Evolutionary conservation across 345 rosid genomes (phyloP).

Genomic region (Odontarrhena argentea): DNA sequence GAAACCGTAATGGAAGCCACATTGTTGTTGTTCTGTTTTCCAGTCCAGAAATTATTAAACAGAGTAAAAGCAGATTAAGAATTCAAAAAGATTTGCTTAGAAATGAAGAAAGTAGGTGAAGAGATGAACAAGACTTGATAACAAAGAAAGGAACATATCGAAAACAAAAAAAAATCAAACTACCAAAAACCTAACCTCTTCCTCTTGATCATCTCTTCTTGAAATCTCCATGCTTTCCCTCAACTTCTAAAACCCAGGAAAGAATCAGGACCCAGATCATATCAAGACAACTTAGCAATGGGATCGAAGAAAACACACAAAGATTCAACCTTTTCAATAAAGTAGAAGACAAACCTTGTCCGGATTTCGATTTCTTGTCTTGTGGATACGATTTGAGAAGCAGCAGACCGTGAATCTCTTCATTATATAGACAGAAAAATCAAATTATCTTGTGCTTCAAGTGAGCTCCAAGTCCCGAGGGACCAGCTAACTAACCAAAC

Average conservation of each 20-base stretch:
- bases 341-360: conserved; percentile 33
- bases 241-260: conserved; percentile 27
- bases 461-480: conserved; percentile 45
- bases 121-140: conserved; percentile 28
- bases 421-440: conserved; percentile 35
- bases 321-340: not conserved
- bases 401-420: conserved; percentile 39
- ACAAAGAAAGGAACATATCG: conserved; percentile 31
- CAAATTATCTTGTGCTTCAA: conserved; percentile 3
- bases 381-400: conserved; percentile 27
- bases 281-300: conserved; percentile 14
- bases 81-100: conserved; percentile 17
- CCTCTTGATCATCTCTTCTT: conserved; percentile 30
- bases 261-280: conserved; percentile 28
- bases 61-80: conserved; percentile 4
- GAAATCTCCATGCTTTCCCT: conserved; percentile 38
- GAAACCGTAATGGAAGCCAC: conserved; percentile 48
- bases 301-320: not conserved
- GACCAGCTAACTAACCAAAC: conserved; percentile 41
- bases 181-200: conserved; percentile 22
- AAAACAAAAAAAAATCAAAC: not conserved
- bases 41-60: conserved; percentile 18
- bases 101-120: conserved; percentile 18
- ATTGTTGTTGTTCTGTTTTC: conserved; percentile 40
- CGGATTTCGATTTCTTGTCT: conserved; percentile 18